Percentiles rank a stretch among this genome's conserved stretches.
These are phyloP conservation scores for Haplosporangium sp. DNA, from an alignment of 371 early-diverging fungal genomes.

Conservation along the genomic window DNA sequence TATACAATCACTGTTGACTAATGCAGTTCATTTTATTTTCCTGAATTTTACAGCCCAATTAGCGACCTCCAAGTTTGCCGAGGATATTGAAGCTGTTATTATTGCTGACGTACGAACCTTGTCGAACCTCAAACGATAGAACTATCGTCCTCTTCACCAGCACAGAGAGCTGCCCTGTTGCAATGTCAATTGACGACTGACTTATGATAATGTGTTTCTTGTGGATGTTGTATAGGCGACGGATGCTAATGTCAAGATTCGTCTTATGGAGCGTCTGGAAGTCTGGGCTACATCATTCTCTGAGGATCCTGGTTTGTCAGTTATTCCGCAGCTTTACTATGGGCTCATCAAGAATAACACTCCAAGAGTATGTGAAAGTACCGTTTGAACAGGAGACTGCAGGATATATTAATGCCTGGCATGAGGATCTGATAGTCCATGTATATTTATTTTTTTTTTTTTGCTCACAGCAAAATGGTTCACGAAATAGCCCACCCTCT, in stretches of 20 bases:
- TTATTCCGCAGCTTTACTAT: slow-evolving; percentile 49
- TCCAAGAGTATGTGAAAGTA: slow-evolving; percentile 26
- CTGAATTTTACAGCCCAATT: slow-evolving; percentile 34
- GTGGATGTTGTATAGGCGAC: slow-evolving; percentile 23
- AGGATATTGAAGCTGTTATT: slow-evolving; percentile 50
- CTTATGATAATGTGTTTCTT: slow-evolving; percentile 2
- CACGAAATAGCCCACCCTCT: slow-evolving; percentile 13
- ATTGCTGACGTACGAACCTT: slow-evolving; percentile 45
- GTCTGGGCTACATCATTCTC: slow-evolving; percentile 38
- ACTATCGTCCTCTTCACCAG: no score
- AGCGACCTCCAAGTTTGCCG: slow-evolving; percentile 48
- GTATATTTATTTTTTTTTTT: no score
- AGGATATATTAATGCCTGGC: no score
- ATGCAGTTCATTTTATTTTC: neutral
- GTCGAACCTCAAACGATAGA: no score
- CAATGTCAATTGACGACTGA: no score
- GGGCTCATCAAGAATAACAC: slow-evolving; percentile 35
- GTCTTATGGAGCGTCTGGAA: slow-evolving; percentile 48
- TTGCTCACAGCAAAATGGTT: neutral
- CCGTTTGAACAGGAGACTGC: neutral
- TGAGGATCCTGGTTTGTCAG: slow-evolving; percentile 39
- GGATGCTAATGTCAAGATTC: slow-evolving; percentile 52
- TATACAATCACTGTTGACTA: neutral
- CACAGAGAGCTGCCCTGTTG: no score
- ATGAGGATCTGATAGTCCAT: no score